Evolutionary conservation across 2,329 filamentous ascomycete species (phyloP), one percentile per base, ranked within the genome.

Genomic region (Pezizomycotina sp.): DNA sequence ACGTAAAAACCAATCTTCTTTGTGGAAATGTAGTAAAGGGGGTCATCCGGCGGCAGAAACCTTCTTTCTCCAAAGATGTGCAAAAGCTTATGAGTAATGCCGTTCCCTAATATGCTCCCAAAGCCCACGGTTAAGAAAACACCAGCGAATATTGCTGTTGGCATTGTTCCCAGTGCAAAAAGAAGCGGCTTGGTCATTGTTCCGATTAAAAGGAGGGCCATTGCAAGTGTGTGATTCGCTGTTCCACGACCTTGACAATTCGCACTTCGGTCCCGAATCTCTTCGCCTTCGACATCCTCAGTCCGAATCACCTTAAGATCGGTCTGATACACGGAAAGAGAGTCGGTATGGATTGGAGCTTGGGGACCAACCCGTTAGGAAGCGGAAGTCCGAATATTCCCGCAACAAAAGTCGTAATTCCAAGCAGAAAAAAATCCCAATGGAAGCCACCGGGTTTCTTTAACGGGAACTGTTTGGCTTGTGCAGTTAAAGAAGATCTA

Each of bases 401-500:
- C 3, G 77, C 74, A 1, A 84, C 58, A 31, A 75, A 77, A 0
- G 79, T 84, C 1, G 78, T 84, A 18, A 81, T 60, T 4, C 80
- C 80, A 1, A 86, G 70, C 19, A 86, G 69, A 58, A 83, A 84
- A 24, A 86, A 56, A 50, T 86, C 79, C 79, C 79, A 86, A 58
- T 86, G 79, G 52, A 86, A 86, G 9, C 79, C 79, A 27, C 79
- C 77, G 3, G 80, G 79, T 52, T 86, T 86, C 14, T 69, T 66
- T 7, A 86, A 69, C 1, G 79, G 79, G 45, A 82, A 86, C 52
- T 86, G 78, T 44, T 76, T 83, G 31, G 78, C 80, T 53, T 86
- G 79, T 5, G 41, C 41, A 15, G 41, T 44, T 6, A 44, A 28
- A n/a, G n/a, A n/a, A 67, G 30, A 65, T 71, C 16, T 68, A 60